Conservation (phyloP, 129 eudicot species). For the Arctium minus region DNA sequence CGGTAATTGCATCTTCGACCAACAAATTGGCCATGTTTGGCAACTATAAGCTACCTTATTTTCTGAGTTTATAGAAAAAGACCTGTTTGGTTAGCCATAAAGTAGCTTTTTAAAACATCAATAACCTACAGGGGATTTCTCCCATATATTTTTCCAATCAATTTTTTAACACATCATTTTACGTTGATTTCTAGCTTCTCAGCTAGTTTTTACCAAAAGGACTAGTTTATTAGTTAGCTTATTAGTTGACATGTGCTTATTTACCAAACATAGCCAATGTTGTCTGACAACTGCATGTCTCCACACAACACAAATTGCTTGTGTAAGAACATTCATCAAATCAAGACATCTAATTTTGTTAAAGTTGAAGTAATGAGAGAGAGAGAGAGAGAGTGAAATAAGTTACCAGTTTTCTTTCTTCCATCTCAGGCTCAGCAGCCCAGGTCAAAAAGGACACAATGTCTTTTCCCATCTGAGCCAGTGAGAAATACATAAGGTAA, state of each 20-base stretch:
- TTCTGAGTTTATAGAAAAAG: no score
- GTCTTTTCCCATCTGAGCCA: conserved; percentile 78
- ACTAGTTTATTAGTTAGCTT: no score
- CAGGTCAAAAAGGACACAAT: conserved; percentile 66
- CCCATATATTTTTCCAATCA: neutral
- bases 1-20: no score
- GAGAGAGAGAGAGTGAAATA: neutral
- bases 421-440: conserved; percentile 97
- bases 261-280: neutral
- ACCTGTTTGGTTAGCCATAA: neutral
- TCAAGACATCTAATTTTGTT: neutral
- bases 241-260: no score
- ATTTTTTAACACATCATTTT: no score
- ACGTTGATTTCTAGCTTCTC: neutral
- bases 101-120: neutral
- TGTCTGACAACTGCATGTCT: neutral
- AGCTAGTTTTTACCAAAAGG: no score
- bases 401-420: conserved; percentile 76
- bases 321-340: neutral
- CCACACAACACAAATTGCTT: neutral
- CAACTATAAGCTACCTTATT: no score
- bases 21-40: neutral
- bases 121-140: neutral
- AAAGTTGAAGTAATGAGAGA: neutral
- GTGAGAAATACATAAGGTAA: neutral